Evolutionary conservation across 148 eudicot species (phyloP).

Genomic region (Fagopyrum esculentum): DNA sequence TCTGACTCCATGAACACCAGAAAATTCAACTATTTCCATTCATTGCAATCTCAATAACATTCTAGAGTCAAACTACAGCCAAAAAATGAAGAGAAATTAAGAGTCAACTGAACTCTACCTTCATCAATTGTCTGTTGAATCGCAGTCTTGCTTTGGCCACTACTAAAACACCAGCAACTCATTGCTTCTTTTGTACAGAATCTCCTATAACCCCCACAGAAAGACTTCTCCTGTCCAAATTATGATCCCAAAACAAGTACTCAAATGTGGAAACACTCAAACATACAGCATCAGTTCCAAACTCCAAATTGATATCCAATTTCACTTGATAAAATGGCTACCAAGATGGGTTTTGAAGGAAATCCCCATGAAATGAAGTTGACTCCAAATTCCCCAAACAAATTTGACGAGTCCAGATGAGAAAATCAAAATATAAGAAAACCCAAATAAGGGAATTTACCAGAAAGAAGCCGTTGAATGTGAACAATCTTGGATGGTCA

Average conservation of each 20-base stretch:
- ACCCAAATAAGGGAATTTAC: not conserved
- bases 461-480: not conserved
- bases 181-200: slow-evolving; percentile 13
- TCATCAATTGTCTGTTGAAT: slow-evolving; percentile 20
- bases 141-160: slow-evolving; percentile 19
- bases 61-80: not conserved
- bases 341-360: not conserved
- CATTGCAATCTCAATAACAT: not conserved
- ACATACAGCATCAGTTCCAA: not conserved
- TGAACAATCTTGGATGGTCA: not conserved
- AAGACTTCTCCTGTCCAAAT: not conserved
- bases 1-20: not conserved
- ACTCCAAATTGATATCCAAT: not conserved
- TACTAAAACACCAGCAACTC: slow-evolving; percentile 31
- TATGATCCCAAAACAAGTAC: not conserved
- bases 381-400: not conserved
- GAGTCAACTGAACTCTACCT: slow-evolving; percentile 24
- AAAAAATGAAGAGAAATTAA: not conserved
- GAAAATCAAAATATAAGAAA: not conserved
- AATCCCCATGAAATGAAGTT: not conserved
- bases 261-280: not conserved
- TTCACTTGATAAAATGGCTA: not conserved
- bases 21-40: not conserved
- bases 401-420: not conserved
- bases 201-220: not conserved